Evolutionary conservation across 2,329 filamentous ascomycete species (phyloP).

Genomic region (Gaeumannomyces tritici): DNA sequence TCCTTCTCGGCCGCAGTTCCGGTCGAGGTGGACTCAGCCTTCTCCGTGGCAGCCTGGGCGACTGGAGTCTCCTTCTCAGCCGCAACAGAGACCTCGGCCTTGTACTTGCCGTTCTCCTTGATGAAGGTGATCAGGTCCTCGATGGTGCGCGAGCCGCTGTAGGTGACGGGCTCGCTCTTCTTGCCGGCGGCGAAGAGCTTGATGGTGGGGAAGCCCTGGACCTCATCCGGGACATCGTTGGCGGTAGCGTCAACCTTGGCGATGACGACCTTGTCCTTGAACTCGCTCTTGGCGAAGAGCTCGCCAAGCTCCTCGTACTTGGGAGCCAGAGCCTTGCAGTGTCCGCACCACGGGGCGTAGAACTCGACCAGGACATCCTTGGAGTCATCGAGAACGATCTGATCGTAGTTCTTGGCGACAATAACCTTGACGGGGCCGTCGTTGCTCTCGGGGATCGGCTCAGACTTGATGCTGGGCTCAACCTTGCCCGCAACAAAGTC

Average conservation of each 20-base stretch:
- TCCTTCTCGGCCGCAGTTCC: constrained; percentile 34
- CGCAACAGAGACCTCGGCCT: constrained; percentile 56
- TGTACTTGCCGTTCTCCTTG: constrained; percentile 89
- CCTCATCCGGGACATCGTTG: constrained; percentile 96
- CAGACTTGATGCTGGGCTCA: constrained; percentile 95
- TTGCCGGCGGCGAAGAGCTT: constrained; percentile 90
- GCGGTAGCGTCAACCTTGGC: constrained; percentile 94
- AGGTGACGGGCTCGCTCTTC: constrained; percentile 79
- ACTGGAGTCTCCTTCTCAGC: constrained; percentile 42
- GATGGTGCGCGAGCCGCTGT: constrained; percentile 77
- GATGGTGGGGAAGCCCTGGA: constrained; percentile 97
- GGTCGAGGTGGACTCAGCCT: constrained; percentile 33
- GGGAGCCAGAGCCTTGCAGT: constrained; percentile 97
- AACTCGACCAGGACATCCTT: constrained; percentile 98
- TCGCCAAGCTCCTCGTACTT: constrained; percentile 89
- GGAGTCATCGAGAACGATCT: constrained; percentile 81
- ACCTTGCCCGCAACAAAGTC: constrained; percentile 81
- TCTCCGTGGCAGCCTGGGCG: constrained; percentile 41
- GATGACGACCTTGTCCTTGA: constrained; percentile 77
- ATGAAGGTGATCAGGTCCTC: constrained; percentile 91
- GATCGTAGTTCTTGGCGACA: constrained; percentile 88
- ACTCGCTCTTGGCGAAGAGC: constrained; percentile 67
- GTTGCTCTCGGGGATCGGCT: constrained; percentile 89
- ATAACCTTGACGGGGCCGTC: constrained; percentile 81
- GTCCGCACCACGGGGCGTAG: constrained; percentile 98